Percentiles rank a stretch among this genome's conserved stretches.
phyloP scores from a whole-genome alignment of 2,329 filamentous ascomycete species.

The Colletotrichum eleusines region DNA sequence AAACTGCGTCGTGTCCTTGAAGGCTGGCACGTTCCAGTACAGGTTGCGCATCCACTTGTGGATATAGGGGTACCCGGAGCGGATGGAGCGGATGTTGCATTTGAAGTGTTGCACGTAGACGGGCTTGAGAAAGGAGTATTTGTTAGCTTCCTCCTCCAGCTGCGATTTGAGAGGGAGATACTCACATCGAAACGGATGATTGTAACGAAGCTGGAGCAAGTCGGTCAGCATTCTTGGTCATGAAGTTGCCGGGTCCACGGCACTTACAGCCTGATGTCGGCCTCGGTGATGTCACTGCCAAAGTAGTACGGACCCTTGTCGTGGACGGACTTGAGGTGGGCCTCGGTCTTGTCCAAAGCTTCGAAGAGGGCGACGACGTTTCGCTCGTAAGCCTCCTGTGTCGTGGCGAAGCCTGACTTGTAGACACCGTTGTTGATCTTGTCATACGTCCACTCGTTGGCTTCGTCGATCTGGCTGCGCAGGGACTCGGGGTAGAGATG shows the following conservation, averaged over 20 bases:
- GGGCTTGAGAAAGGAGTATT: slow-evolving; percentile 50
- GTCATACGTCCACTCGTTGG: slow-evolving; percentile 85
- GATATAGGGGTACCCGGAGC: slow-evolving; percentile 83
- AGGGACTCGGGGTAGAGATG: slow-evolving; percentile 77
- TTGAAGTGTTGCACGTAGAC: slow-evolving; percentile 92
- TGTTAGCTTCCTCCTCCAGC: slow-evolving; percentile 5
- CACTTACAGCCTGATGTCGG: slow-evolving; percentile 77
- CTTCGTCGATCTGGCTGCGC: slow-evolving; percentile 77
- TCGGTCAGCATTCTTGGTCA: neutral
- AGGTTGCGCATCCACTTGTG: slow-evolving; percentile 85
- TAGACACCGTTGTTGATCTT: slow-evolving; percentile 79
- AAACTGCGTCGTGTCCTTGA: slow-evolving; percentile 87
- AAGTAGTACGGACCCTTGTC: slow-evolving; percentile 76
- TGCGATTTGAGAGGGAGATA: slow-evolving; percentile 7
- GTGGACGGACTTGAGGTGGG: slow-evolving; percentile 66
- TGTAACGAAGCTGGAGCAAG: slow-evolving; percentile 67
- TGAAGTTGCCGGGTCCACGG: neutral
- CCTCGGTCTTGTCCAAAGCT: slow-evolving; percentile 81
- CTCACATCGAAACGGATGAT: slow-evolving; percentile 77
- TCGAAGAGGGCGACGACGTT: slow-evolving; percentile 79
- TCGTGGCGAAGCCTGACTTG: slow-evolving; percentile 86
- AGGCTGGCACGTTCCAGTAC: slow-evolving; percentile 87
- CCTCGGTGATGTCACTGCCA: slow-evolving; percentile 81
- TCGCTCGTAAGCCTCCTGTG: slow-evolving; percentile 83
- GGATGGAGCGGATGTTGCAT: slow-evolving; percentile 87